Conservation (phyloP, 2,329 filamentous ascomycete genomes). For the Cercospora sesami region DNA sequence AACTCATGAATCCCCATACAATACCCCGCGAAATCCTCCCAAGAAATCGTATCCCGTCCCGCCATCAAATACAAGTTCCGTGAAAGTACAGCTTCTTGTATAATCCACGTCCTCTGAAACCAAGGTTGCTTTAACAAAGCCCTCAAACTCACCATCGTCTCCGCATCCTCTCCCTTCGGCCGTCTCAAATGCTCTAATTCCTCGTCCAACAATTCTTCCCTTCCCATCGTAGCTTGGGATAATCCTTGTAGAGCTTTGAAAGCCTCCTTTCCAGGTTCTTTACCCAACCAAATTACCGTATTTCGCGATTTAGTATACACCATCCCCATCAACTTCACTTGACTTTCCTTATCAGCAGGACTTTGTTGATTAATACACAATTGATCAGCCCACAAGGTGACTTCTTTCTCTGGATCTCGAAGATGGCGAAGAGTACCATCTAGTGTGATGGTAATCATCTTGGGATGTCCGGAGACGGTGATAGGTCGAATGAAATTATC, state of each 20-base stretch:
- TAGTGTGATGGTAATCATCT: neutral
- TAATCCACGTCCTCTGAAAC: neutral
- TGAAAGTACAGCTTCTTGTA: neutral
- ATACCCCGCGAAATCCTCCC: neutral
- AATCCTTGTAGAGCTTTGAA: constrained; percentile 1
- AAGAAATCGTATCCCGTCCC: neutral
- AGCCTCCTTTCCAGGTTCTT: neutral
- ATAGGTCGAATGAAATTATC: neutral
- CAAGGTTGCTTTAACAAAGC: neutral
- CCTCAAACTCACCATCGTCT: neutral
- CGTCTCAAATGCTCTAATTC: neutral
- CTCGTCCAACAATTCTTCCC: neutral
- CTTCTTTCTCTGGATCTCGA: neutral
- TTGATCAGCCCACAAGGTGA: neutral
- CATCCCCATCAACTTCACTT: neutral
- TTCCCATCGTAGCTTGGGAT: neutral
- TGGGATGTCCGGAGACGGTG: neutral
- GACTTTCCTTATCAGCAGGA: neutral
- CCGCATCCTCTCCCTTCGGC: neutral
- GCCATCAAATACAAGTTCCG: neutral
- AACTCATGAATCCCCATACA: neutral
- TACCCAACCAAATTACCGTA: neutral
- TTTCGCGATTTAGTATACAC: neutral
- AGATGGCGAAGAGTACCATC: neutral
- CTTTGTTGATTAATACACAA: neutral